These are phyloP conservation scores for Solioccasus polychromus DNA, from an alignment of 768 basidiomycete species.

Conservation along the genomic window DNA sequence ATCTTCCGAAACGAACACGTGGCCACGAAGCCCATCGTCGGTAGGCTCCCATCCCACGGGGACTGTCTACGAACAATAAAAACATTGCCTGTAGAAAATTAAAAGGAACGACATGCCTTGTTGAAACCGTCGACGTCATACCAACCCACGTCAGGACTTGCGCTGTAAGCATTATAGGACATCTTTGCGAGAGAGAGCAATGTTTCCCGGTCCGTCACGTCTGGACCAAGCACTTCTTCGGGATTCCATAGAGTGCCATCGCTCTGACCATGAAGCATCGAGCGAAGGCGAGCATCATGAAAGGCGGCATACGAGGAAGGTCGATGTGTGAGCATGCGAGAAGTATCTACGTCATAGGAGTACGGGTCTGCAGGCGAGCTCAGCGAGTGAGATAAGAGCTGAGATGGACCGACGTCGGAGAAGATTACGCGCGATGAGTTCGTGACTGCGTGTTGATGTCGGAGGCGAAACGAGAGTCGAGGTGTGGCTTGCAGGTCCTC, in stretches of 20 bases:
- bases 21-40: slow-evolving; percentile 89
- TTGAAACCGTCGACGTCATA: slow-evolving; percentile 71
- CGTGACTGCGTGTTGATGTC: slow-evolving; percentile 60
- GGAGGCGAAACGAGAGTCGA: slow-evolving; percentile 55
- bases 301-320: slow-evolving; percentile 43
- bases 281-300: slow-evolving; percentile 34
- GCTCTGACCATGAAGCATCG: slow-evolving; percentile 38
- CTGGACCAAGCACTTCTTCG: slow-evolving; percentile 63
- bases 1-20: slow-evolving; percentile 81
- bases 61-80: slow-evolving; percentile 39
- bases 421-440: slow-evolving; percentile 58
- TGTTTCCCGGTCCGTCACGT: slow-evolving; percentile 68
- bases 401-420: slow-evolving; percentile 43
- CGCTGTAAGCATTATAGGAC: slow-evolving; percentile 78
- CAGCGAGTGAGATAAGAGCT: slow-evolving; percentile 26
- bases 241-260: slow-evolving; percentile 58
- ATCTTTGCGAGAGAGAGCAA: slow-evolving; percentile 83
- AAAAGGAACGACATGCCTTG: slow-evolving; percentile 36
- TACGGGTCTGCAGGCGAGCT: slow-evolving; percentile 26
- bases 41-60: slow-evolving; percentile 91
- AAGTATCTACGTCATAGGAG: slow-evolving; percentile 42
- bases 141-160: slow-evolving; percentile 58
- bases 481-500: slow-evolving; percentile 26
- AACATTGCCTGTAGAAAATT: not conserved
- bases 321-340: slow-evolving; percentile 38